Conservation (phyloP, 805 yeast species). For the Scheffersomyces coipomensis region DNA sequence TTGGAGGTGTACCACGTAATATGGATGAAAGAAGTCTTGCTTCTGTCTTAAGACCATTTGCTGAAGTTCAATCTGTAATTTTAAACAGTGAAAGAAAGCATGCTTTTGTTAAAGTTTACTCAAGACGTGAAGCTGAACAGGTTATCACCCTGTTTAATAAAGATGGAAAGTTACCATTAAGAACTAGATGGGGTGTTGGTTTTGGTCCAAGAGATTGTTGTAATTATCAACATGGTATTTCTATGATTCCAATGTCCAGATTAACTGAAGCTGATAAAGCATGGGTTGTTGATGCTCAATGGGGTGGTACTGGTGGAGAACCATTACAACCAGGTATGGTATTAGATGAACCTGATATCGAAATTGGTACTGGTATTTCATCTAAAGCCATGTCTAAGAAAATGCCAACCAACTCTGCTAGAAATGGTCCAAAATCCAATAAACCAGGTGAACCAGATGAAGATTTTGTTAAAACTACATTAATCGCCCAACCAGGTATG, state of each 20-base stretch:
- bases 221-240: slow-evolving; percentile 87
- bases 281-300: slow-evolving; percentile 88
- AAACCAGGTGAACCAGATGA: slow-evolving; percentile 57
- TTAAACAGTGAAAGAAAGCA: slow-evolving; percentile 87
- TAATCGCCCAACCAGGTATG: slow-evolving; percentile 17
- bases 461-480: slow-evolving; percentile 34
- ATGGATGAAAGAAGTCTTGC: slow-evolving; percentile 78
- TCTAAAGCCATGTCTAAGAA: slow-evolving; percentile 88
- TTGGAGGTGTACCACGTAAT: slow-evolving; percentile 86
- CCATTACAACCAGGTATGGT: slow-evolving; percentile 76
- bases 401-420: slow-evolving; percentile 87
- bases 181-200: slow-evolving; percentile 99
- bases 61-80: slow-evolving; percentile 89
- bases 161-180: slow-evolving; percentile 59
- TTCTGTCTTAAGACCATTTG: slow-evolving; percentile 73
- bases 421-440: slow-evolving; percentile 77
- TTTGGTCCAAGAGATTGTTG: slow-evolving; percentile 98
- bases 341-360: slow-evolving; percentile 97
- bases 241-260: slow-evolving; percentile 82
- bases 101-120: slow-evolving; percentile 92
- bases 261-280: slow-evolving; percentile 91
- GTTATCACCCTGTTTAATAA: slow-evolving; percentile 72
- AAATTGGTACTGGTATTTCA: slow-evolving; percentile 90
- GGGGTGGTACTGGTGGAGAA: slow-evolving; percentile 96
- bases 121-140: slow-evolving; percentile 86